Base-by-base conservation (phyloP, 208 protist species). In the Crithidia fasciculata region DNA sequence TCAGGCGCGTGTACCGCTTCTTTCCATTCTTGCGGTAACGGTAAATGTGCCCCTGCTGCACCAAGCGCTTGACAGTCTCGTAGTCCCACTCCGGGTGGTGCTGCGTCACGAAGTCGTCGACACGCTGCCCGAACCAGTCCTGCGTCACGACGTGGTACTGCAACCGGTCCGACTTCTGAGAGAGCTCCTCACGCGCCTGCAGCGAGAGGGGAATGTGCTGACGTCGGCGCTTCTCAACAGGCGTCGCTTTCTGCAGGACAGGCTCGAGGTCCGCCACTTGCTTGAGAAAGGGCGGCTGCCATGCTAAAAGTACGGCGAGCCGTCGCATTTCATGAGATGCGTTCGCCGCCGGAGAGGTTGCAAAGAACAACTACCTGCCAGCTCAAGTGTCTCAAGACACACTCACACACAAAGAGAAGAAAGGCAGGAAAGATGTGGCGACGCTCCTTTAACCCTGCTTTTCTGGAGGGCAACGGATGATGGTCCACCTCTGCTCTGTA, bases 41-140 rank as follows among this genome's bases (percentile, higher is more conserved):
- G 74, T 94, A 97, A 49, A 97, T 96, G 72, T 97, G 93, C 0
- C 93, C 93, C 19, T 89, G 79, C 74, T 95, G 86, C 40, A 97
- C 90, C 28, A 97, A 60, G 13, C 76, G 85, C 75, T 85, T 86
- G n/a, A 94, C 83, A 8, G 90, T 91, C 36, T 88, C 84, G 70
- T 95, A 94, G 58, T 89, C 72, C 90, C 90, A 97, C 67, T 97
- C 89, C 10, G 91, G 89, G 71, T 95, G 85, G 62, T 95, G 91
- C 66, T 95, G 86, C 6, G 72, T 57, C 67, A 95, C 47, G 80
- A 95, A 97, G 74, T 84, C 89, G 64, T 95, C 89, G 3, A 97
- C 91, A 10, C 91, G 89, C 71, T 94, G 87, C 8, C 93, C 93
- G 76, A 93, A 92, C 90, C 90, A 96, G 47, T 95, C 88, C 59